These are phyloP conservation scores for Pythium catenulatum DNA, from an alignment of 352 stramenopile species.

Conservation along the genomic window DNA sequence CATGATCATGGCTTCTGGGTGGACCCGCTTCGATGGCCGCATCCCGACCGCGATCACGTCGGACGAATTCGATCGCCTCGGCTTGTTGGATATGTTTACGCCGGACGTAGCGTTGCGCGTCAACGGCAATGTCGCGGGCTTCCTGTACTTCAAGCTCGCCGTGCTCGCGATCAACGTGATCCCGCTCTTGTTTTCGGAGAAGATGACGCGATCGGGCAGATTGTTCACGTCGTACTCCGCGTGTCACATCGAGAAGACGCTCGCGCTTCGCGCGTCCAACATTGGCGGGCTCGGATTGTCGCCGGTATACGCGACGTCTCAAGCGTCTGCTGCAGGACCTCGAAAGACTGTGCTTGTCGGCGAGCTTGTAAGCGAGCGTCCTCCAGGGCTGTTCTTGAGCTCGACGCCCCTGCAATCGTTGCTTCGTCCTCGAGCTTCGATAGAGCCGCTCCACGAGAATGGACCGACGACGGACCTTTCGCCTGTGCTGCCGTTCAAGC, in stretches of 20 bases:
- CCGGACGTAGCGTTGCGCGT: conserved; percentile 54
- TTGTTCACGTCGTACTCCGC: background rate
- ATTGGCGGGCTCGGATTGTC: conserved; percentile 59
- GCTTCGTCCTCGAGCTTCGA: background rate
- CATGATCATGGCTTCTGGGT: conserved; percentile 12
- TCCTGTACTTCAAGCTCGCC: conserved; percentile 61
- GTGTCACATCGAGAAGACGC: conserved; percentile 47
- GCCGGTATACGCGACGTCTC: background rate
- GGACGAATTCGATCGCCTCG: conserved; percentile 51
- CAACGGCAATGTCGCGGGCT: conserved; percentile 55
- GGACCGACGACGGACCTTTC: background rate
- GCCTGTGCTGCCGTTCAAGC: background rate
- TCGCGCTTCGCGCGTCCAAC: conserved; percentile 54
- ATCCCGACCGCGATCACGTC: conserved; percentile 55
- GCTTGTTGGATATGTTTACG: conserved; percentile 51
- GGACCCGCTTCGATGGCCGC: conserved; percentile 53
- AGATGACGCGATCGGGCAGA: conserved; percentile 31
- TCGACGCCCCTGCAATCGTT: background rate
- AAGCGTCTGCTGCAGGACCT: background rate
- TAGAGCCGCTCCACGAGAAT: background rate
- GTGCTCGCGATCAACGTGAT: conserved; percentile 63
- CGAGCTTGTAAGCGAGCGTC: too few species aligned
- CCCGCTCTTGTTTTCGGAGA: conserved; percentile 38
- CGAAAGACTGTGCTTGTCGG: background rate
- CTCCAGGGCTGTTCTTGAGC: too few species aligned